Conservation (phyloP, 768 basidiomycete genomes). For the Mrakia frigida region DNA sequence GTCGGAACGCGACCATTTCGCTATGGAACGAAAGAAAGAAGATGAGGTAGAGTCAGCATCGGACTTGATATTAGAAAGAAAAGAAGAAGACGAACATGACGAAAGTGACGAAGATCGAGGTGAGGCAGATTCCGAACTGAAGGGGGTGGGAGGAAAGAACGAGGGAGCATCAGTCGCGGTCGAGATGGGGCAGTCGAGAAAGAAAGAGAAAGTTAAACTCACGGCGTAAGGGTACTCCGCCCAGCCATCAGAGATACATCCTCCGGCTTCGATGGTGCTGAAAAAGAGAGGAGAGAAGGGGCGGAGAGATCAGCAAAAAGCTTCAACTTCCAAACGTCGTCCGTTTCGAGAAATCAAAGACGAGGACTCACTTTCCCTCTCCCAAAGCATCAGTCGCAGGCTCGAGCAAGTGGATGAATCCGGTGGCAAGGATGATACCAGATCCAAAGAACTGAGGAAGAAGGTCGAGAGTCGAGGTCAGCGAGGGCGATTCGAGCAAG, state of each 20-base stretch:
- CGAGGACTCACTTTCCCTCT: background rate
- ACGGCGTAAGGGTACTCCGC: slow-evolving; percentile 39
- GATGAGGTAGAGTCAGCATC: slow-evolving; percentile 15
- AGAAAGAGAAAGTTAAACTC: background rate
- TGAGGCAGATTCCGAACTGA: slow-evolving; percentile 38
- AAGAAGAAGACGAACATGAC: too few relatives aligned
- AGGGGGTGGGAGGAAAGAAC: background rate
- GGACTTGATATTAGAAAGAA: slow-evolving; percentile 31
- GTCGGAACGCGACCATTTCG: slow-evolving; percentile 80
- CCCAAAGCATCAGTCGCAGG: slow-evolving; percentile 27
- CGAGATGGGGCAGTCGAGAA: background rate
- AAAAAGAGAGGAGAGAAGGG: background rate
- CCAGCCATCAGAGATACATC: slow-evolving; percentile 39
- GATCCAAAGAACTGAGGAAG: slow-evolving; percentile 31
- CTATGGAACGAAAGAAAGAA: slow-evolving; percentile 75
- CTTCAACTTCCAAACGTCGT: background rate
- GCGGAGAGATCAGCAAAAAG: too few relatives aligned
- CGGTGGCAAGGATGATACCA: slow-evolving; percentile 38
- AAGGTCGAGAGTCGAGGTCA: background rate
- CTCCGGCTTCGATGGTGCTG: slow-evolving; percentile 30
- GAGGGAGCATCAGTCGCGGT: background rate
- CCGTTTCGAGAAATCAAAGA: background rate
- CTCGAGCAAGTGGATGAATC: slow-evolving; percentile 39
- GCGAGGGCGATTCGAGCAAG: background rate
- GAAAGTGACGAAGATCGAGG: slow-evolving; percentile 28